A percentile compares a stretch with the other conserved stretches of the same genome.
Evolutionary conservation across 768 basidiomycete genomes (phyloP).

Genomic region (Lyophyllum shimeji): DNA sequence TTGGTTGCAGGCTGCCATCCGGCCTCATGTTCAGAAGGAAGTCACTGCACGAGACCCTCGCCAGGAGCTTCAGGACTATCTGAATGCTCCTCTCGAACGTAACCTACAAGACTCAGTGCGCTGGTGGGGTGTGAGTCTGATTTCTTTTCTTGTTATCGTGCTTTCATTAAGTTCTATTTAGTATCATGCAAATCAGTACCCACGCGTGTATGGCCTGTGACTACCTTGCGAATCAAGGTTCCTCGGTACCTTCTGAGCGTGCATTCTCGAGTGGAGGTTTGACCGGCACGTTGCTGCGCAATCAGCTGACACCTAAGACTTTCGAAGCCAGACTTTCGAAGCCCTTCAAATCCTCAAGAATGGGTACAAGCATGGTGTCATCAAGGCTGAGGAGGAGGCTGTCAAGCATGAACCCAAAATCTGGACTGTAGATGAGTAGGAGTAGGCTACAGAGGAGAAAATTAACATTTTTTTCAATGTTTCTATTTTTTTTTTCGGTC

Average conservation of each 20-base stretch:
- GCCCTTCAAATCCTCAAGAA: conserved; percentile 17
- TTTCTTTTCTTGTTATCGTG: too few species aligned
- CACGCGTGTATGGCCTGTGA: too few species aligned
- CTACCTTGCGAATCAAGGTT: conserved; percentile 29
- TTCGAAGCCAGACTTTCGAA: too few species aligned
- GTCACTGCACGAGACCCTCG: too few species aligned
- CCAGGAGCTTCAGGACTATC: too few species aligned
- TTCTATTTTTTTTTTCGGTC: not conserved
- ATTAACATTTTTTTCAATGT: not conserved
- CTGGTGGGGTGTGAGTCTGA: too few species aligned
- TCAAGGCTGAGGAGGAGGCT: conserved; percentile 8
- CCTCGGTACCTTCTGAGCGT: conserved; percentile 26
- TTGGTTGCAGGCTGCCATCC: too few species aligned
- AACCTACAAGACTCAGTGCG: too few species aligned
- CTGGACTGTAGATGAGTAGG: not conserved
- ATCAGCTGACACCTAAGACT: conserved; percentile 7
- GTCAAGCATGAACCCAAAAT: not conserved
- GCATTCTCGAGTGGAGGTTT: conserved; percentile 29
- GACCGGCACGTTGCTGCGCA: conserved; percentile 17
- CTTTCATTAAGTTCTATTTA: too few species aligned
- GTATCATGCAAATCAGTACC: too few species aligned
- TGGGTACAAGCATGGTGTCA: conserved; percentile 13
- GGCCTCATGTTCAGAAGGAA: too few species aligned
- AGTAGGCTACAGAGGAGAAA: not conserved
- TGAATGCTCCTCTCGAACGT: too few species aligned